Evolutionary conservation across 805 yeast species (phyloP), one percentile per base, ranked within the genome.

Genomic region (Wickerhamomyces pijperi): DNA sequence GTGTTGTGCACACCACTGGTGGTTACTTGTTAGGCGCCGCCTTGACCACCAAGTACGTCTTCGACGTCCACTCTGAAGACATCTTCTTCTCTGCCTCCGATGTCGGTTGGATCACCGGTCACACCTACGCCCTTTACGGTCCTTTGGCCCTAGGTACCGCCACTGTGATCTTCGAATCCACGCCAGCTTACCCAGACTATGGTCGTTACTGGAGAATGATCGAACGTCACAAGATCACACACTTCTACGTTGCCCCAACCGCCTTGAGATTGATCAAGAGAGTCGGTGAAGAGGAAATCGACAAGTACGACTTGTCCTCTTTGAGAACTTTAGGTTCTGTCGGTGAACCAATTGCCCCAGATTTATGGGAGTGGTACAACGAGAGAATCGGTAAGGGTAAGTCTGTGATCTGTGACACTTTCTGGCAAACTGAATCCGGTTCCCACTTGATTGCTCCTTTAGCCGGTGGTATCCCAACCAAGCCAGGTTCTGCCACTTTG

Each of bases 61-160:
- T 92, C 60, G 97, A 94, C 60, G 78, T 92, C 36, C 95, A 86
- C 57, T 78, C 78, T 43, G 82, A 81, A 45, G 97, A 92, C 61
- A 71, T 82, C 34, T 64, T 90, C 45, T 90, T 92, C 69, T 90
- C 97, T 33, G 97, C 97, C 32, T 97, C 97, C 57, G 97, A 92
- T 60, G 86, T 92, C 41, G 97, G 98, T 58, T 92, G 98, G 97
- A 92, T 92, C 59, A 92, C 98, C 15, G 97, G 97, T 50, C 98
- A 92, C 63, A 83, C 97, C 9, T 92, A 90, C 58, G 95, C 86
- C 34, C 74, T 90, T 36, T 92, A 92, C 56, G 97, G 97, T 43
- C 98, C 98, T 33, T 74, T 92, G 50, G 65, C 78, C 23, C 60
- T 78, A 28, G 98, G 97, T 63, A 84, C 88, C 39, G 80, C 97